Conservation (phyloP, 2,329 filamentous ascomycete genomes). For the Ascochyta viciae-villosae region DNA sequence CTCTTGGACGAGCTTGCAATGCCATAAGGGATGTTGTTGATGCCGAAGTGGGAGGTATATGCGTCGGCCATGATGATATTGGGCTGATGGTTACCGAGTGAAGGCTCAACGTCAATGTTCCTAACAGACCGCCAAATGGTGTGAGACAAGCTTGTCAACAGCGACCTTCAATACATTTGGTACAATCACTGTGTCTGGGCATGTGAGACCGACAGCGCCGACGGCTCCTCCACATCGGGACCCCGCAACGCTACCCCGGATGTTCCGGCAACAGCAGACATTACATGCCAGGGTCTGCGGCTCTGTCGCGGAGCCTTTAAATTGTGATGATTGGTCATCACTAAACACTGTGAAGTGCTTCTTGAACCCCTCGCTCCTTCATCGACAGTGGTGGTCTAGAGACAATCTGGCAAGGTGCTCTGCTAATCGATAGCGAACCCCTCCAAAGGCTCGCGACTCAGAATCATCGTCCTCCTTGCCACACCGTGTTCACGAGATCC, state of each 20-base stretch:
- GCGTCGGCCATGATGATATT: slow-evolving; percentile 24
- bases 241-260: background rate
- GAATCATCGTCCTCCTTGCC: too few relatives aligned
- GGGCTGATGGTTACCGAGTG: too few relatives aligned
- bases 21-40: slow-evolving; percentile 44
- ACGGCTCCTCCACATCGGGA: slow-evolving; percentile 14
- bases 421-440: too few relatives aligned
- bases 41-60: slow-evolving; percentile 39
- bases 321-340: background rate
- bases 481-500: too few relatives aligned
- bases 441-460: too few relatives aligned
- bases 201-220: background rate
- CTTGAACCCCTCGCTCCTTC: too few relatives aligned
- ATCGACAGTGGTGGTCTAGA: too few relatives aligned
- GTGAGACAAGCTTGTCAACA: background rate
- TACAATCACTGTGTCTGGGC: background rate
- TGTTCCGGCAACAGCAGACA: background rate
- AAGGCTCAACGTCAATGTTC: too few relatives aligned
- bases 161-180: background rate
- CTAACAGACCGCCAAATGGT: too few relatives aligned
- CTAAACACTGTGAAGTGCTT: too few relatives aligned
- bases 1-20: slow-evolving; percentile 35
- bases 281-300: background rate
- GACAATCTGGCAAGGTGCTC: too few relatives aligned
- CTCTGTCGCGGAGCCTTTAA: background rate